Evolutionary conservation across 1,284 basidiomycete species (phyloP).

Genomic region (Irpex sp.): DNA sequence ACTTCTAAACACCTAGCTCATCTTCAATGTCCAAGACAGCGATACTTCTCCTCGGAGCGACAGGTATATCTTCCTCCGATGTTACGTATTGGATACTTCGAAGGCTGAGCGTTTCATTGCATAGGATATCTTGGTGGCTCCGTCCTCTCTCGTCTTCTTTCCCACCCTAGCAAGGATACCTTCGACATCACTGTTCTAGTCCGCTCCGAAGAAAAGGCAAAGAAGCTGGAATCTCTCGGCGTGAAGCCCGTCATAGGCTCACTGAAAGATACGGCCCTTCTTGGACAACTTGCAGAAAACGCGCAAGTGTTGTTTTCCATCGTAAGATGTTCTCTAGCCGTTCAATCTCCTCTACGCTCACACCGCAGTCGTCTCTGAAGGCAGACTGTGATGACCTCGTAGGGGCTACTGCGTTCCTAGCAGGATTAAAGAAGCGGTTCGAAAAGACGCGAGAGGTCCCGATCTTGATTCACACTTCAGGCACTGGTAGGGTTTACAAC

Average conservation of each 20-base stretch:
- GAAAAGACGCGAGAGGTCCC: neutral
- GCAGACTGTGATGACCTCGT: neutral
- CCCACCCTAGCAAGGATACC: constrained; percentile 15
- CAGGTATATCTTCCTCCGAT: no score
- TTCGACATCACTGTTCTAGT: constrained; percentile 24
- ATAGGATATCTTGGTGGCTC: constrained; percentile 25
- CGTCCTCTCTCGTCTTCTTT: constrained; percentile 19
- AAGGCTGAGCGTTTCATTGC: no score
- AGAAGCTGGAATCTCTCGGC: constrained; percentile 18
- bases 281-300: constrained; percentile 14
- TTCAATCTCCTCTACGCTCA: neutral
- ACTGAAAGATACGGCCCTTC: constrained; percentile 14
- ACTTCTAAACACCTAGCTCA: no score
- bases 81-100: no score
- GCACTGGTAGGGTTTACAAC: neutral
- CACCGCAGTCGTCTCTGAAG: neutral
- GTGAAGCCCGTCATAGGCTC: constrained; percentile 22
- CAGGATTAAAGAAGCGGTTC: neutral
- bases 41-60: no score
- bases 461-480: neutral
- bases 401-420: neutral
- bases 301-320: constrained; percentile 19
- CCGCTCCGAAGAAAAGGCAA: constrained; percentile 20
- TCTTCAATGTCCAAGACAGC: no score
- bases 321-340: no score